Evolutionary conservation across 306 rosid species (phyloP).

Genomic region (Bauhinia variegata): DNA sequence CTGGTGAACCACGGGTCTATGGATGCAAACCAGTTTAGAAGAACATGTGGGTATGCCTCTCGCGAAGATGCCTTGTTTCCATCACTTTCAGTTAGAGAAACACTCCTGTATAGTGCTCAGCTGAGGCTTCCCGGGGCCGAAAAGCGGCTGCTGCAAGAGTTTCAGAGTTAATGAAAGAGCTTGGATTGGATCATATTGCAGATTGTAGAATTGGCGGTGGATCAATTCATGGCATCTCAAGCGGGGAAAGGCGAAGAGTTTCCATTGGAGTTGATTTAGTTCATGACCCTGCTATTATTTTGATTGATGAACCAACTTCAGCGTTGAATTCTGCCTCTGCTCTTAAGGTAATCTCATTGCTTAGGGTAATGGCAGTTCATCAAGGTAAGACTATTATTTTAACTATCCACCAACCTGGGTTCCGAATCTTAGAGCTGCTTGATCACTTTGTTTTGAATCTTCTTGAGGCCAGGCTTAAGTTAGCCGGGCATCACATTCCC

Average conservation of each 20-base stretch:
- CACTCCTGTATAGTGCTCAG: slow-evolving; percentile 82
- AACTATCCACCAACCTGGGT: slow-evolving; percentile 95
- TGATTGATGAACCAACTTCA: slow-evolving; percentile 96
- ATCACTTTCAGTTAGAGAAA: slow-evolving; percentile 85
- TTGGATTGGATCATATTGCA: slow-evolving; percentile 77
- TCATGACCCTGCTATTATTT: slow-evolving; percentile 83
- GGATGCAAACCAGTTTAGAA: slow-evolving; percentile 54
- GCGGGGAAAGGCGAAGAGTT: slow-evolving; percentile 92
- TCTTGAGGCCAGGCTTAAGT: slow-evolving; percentile 70
- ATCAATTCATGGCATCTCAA: slow-evolving; percentile 64
- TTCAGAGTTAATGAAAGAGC: slow-evolving; percentile 72
- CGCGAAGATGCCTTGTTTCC: slow-evolving; percentile 90
- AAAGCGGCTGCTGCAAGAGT: slow-evolving; percentile 64
- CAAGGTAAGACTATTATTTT: slow-evolving; percentile 81
- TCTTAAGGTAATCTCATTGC: slow-evolving; percentile 74
- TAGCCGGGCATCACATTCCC: slow-evolving; percentile 65
- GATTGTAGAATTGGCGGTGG: slow-evolving; percentile 73
- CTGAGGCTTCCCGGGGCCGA: slow-evolving; percentile 69
- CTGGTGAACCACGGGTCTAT: slow-evolving; percentile 65
- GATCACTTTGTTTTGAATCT: slow-evolving; percentile 63
- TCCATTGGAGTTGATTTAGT: slow-evolving; percentile 93
- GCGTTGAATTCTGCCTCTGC: slow-evolving; percentile 98
- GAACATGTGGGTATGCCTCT: slow-evolving; percentile 72
- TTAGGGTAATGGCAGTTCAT: slow-evolving; percentile 66
- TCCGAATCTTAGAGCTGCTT: slow-evolving; percentile 74